phyloP scores from a whole-genome alignment of 164 flowering plant species.

The Macadamia tetraphylla region DNA sequence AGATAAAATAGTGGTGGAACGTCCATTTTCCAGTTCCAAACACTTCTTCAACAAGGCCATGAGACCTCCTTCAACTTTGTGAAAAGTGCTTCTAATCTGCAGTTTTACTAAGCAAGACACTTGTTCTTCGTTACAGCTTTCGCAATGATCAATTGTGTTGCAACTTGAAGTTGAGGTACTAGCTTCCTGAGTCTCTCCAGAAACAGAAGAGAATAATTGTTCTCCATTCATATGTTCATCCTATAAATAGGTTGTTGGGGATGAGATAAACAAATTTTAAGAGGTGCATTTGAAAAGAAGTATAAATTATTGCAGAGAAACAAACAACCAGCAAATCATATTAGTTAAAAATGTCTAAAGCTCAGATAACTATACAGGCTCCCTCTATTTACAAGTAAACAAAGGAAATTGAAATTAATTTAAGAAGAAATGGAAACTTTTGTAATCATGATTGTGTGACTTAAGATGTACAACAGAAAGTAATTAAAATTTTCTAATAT shows the following conservation, averaged over 20 bases:
- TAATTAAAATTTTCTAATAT: no score
- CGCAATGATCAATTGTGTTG: neutral
- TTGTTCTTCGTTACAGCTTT: constrained; percentile 22
- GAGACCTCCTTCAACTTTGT: constrained; percentile 52
- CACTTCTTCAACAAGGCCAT: constrained; percentile 54
- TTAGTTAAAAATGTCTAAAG: no score
- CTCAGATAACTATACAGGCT: no score
- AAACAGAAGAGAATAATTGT: neutral
- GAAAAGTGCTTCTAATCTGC: constrained; percentile 37
- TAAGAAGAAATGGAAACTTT: no score
- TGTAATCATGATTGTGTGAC: no score
- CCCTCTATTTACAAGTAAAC: no score
- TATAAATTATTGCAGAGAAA: neutral
- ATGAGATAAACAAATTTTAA: neutral
- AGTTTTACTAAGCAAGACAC: constrained; percentile 28
- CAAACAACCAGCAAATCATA: neutral
- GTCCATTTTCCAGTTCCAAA: constrained; percentile 47
- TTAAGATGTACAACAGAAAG: no score
- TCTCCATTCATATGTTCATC: neutral
- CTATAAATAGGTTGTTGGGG: constrained; percentile 7
- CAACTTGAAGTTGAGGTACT: constrained; percentile 10
- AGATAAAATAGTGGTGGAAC: constrained; percentile 38
- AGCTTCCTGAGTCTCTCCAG: constrained; percentile 9
- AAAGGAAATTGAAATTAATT: no score
- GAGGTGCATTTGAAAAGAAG: neutral